These are phyloP conservation scores for Prillingera fragicola DNA, from an alignment of 1,284 basidiomycete genomes.

Conservation along the genomic window DNA sequence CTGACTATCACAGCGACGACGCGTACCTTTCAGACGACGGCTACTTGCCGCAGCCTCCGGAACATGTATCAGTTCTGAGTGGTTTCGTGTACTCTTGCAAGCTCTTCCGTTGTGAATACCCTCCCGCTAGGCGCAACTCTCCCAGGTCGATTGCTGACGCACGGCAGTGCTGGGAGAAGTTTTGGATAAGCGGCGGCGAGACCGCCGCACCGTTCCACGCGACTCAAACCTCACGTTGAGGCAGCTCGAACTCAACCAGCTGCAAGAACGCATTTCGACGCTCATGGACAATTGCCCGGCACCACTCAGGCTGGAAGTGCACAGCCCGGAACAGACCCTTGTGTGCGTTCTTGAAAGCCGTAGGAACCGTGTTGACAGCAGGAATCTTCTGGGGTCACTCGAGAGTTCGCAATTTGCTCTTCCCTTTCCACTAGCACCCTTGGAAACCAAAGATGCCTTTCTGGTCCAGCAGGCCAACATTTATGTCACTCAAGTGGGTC, in stretches of 20 bases:
- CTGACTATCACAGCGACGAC: slow-evolving; percentile 30
- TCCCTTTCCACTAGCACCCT: slow-evolving; percentile 26
- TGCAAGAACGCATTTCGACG: slow-evolving; percentile 29
- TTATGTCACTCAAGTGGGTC: slow-evolving; percentile 65
- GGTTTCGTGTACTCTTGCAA: slow-evolving; percentile 78
- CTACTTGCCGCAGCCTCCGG: slow-evolving; percentile 71
- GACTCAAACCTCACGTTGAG: slow-evolving; percentile 28
- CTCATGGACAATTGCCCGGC: slow-evolving; percentile 37
- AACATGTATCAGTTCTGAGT: slow-evolving; percentile 72
- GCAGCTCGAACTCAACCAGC: slow-evolving; percentile 28
- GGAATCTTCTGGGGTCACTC: too few species aligned
- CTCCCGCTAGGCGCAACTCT: neutral
- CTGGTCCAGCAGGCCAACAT: slow-evolving; percentile 80
- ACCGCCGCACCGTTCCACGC: slow-evolving; percentile 25
- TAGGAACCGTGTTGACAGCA: too few species aligned
- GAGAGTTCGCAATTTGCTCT: too few species aligned
- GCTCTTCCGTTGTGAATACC: slow-evolving; percentile 54
- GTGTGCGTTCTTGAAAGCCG: too few species aligned
- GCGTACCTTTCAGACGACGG: slow-evolving; percentile 63
- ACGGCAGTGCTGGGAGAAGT: slow-evolving; percentile 30
- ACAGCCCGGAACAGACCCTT: neutral
- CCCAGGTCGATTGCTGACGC: too few species aligned
- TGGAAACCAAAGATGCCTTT: slow-evolving; percentile 79
- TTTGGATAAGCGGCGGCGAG: slow-evolving; percentile 27
- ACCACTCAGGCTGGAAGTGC: slow-evolving; percentile 22